Evolutionary conservation across 495 filamentous ascomycete genomes (phyloP).

Genomic region (Bacidia gigantensis): DNA sequence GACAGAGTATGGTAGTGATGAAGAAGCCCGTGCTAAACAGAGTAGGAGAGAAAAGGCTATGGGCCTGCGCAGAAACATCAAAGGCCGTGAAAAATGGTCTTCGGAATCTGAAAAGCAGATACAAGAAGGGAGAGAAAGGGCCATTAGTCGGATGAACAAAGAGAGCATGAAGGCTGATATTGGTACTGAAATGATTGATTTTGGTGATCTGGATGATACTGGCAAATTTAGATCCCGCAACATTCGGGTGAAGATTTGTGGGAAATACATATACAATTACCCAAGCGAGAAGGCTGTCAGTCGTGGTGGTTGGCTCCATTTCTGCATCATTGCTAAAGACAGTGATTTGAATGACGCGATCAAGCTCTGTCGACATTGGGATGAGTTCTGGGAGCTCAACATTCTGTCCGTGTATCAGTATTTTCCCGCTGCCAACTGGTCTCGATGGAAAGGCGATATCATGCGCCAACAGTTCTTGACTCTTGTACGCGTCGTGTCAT

Average conservation of each 20-base stretch:
- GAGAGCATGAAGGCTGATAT: background rate
- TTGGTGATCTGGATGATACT: slow-evolving; percentile 17
- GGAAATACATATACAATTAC: slow-evolving; percentile 40
- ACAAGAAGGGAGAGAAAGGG: background rate
- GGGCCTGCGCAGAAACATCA: background rate
- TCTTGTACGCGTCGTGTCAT: slow-evolving; percentile 19
- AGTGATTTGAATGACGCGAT: slow-evolving; percentile 33
- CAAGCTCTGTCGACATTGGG: slow-evolving; percentile 39
- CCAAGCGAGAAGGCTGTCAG: slow-evolving; percentile 37
- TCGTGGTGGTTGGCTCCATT: slow-evolving; percentile 41
- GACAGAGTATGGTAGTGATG: slow-evolving; percentile 16
- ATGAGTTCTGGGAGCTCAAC: slow-evolving; percentile 39
- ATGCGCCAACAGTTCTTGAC: slow-evolving; percentile 26
- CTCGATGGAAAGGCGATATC: slow-evolving; percentile 27
- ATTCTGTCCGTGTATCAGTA: slow-evolving; percentile 34
- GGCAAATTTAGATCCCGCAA: slow-evolving; percentile 17
- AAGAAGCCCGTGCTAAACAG: slow-evolving; percentile 15
- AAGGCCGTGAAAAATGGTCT: background rate
- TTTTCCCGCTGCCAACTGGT: slow-evolving; percentile 36
- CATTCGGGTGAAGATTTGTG: slow-evolving; percentile 36
- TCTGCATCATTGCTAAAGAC: slow-evolving; percentile 39
- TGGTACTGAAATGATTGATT: slow-evolving; percentile 10
- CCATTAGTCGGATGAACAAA: background rate
- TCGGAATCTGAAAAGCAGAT: background rate
- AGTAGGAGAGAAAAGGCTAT: slow-evolving; percentile 6